Percentiles rank a stretch among this genome's conserved stretches.
Conservation (phyloP, 768 basidiomycete species). For the Boletales sp. region DNA sequence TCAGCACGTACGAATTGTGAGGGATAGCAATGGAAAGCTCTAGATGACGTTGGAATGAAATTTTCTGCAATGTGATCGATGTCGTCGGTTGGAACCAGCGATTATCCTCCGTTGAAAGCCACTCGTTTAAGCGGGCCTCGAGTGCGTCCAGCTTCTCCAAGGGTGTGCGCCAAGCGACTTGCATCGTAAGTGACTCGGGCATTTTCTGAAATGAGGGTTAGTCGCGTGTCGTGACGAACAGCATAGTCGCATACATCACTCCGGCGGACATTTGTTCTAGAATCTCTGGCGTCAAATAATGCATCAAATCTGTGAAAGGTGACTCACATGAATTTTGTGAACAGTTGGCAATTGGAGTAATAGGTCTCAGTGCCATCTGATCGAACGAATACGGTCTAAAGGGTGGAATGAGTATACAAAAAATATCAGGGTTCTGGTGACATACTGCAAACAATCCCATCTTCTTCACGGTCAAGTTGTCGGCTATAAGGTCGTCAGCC, state of each 20-base stretch:
- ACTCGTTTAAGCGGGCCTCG: constrained; percentile 63
- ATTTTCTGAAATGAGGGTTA: constrained; percentile 48
- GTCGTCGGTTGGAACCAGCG: constrained; percentile 75
- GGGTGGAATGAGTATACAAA: not conserved
- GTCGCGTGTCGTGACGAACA: not conserved
- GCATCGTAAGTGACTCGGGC: constrained; percentile 62
- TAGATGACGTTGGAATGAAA: constrained; percentile 62
- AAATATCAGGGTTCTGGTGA: not conserved
- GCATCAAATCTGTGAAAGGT: not conserved
- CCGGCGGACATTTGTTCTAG: constrained; percentile 67
- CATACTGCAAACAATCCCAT: constrained; percentile 74
- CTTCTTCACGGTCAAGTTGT: constrained; percentile 73
- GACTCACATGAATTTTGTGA: constrained; percentile 68
- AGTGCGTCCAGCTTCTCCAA: constrained; percentile 67
- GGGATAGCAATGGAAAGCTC: constrained; percentile 66
- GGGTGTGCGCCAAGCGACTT: constrained; percentile 74
- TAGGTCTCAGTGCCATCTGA: constrained; percentile 76
- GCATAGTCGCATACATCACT: constrained; percentile 48
- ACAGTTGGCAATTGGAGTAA: constrained; percentile 77
- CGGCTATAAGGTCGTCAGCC: constrained; percentile 38
- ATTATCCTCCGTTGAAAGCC: constrained; percentile 77
- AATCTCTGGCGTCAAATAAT: not conserved
- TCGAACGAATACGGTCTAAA: constrained; percentile 65
- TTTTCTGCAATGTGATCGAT: constrained; percentile 56
- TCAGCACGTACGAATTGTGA: constrained; percentile 42